Conservation (phyloP, 2,329 filamentous ascomycete genomes). For the Fusarium sacchari region DNA sequence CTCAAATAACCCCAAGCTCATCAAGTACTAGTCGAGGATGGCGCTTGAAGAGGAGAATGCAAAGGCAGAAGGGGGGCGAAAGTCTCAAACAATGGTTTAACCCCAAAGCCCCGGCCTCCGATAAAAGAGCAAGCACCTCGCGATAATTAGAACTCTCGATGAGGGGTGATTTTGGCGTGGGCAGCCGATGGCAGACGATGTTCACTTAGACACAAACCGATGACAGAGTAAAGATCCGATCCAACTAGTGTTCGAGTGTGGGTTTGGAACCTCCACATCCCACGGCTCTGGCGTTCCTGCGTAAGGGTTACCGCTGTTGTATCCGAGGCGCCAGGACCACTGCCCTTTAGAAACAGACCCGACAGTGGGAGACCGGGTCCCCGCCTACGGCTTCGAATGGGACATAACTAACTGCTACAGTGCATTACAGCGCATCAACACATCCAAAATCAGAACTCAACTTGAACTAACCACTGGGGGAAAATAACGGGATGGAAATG, state of each 20-base stretch:
- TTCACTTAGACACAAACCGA: constrained; percentile 31
- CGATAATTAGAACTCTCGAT: constrained; percentile 28
- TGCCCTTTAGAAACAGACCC: constrained; percentile 9
- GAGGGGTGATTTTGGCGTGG: constrained; percentile 33
- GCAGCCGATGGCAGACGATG: constrained; percentile 33
- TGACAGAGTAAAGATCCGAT: constrained; percentile 44
- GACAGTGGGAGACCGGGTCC: background rate
- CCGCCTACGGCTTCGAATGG: background rate
- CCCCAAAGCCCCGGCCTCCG: constrained; percentile 5
- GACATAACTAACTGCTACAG: background rate
- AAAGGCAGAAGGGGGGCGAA: background rate
- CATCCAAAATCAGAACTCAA: background rate
- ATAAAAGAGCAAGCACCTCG: constrained; percentile 17
- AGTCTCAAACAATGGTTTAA: constrained; percentile 37
- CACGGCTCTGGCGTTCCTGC: constrained; percentile 44
- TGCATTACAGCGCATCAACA: background rate
- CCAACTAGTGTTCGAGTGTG: constrained; percentile 39
- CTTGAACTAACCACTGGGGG: background rate
- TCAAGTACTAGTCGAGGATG: constrained; percentile 7
- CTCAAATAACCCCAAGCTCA: constrained; percentile 9
- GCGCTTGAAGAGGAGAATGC: constrained; percentile 6
- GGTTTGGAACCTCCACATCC: constrained; percentile 38
- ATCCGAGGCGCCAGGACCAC: constrained; percentile 28
- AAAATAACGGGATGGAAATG: constrained; percentile 24
- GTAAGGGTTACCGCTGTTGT: constrained; percentile 45